Conservation (phyloP, 176 grass and related monocot species). For the Rhynchospora tenuis region DNA sequence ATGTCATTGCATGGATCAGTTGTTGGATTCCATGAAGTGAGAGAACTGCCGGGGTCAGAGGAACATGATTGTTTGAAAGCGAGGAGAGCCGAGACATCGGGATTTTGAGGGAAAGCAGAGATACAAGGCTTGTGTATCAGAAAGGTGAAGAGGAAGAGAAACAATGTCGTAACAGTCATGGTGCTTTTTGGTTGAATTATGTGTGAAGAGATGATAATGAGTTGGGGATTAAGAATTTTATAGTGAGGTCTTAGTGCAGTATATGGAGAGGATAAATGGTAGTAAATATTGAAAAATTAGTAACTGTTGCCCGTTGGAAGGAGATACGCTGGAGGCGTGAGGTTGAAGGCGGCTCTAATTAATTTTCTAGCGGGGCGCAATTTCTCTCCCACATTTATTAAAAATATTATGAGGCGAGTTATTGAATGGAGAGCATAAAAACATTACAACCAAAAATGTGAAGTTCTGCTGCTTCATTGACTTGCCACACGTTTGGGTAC, state of each 20-base stretch:
- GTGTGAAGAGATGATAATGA: neutral
- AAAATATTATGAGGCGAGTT: neutral
- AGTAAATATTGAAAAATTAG: conserved; percentile 3
- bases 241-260: neutral
- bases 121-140: neutral
- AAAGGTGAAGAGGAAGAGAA: conserved; percentile 26
- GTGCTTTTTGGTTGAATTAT: neutral
- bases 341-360: neutral
- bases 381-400: neutral
- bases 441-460: neutral
- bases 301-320: conserved; percentile 15
- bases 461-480: neutral
- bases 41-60: conserved; percentile 21
- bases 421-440: neutral
- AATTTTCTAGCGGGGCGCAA: neutral
- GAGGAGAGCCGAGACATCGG: conserved; percentile 46
- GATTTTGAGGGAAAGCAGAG: neutral
- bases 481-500: neutral
- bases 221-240: conserved; percentile 15
- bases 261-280: neutral
- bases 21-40: conserved; percentile 47
- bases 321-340: neutral
- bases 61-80: conserved; percentile 61
- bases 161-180: conserved; percentile 9
- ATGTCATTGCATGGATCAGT: conserved; percentile 47